phyloP scores from a whole-genome alignment of 306 rosid species.

The Coriaria nepalensis region DNA sequence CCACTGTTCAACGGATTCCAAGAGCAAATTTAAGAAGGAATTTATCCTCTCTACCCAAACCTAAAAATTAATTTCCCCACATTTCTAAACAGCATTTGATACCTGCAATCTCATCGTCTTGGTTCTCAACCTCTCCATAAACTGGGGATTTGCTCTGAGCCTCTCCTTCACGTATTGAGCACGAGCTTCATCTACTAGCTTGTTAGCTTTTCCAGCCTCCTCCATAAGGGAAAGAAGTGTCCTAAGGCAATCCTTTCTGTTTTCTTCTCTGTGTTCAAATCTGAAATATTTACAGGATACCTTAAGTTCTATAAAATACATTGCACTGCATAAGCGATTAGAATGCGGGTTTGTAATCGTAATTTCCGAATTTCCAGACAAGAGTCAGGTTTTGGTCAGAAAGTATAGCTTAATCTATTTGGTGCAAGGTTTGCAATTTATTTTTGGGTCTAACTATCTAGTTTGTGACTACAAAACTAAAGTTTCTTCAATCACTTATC shows the following conservation, averaged over 20 bases:
- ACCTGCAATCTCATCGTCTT: slow-evolving; percentile 41
- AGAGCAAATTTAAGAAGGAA: no score
- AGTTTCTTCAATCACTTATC: no score
- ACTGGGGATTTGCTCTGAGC: slow-evolving; percentile 57
- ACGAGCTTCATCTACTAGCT: slow-evolving; percentile 62
- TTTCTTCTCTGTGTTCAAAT: slow-evolving; percentile 91
- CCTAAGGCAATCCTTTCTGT: slow-evolving; percentile 88
- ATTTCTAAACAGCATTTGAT: slow-evolving; percentile 13
- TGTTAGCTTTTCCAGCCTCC: slow-evolving; percentile 90
- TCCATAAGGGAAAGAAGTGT: slow-evolving; percentile 78
- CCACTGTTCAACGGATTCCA: no score
- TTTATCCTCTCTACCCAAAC: no score
- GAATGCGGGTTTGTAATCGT: background rate
- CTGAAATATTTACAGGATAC: slow-evolving; percentile 17
- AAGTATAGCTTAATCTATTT: no score
- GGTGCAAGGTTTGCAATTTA: no score
- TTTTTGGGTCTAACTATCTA: no score
- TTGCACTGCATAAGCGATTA: slow-evolving; percentile 2
- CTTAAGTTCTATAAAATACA: background rate
- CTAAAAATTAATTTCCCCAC: no score
- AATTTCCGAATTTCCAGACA: background rate
- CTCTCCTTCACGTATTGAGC: slow-evolving; percentile 67
- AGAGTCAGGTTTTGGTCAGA: no score
- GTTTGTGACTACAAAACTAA: no score
- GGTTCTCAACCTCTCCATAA: slow-evolving; percentile 64